Percentiles rank a stretch among this genome's conserved stretches.
phyloP scores from a whole-genome alignment of 139 green algal species.

The Haematococcus sp. region DNA sequence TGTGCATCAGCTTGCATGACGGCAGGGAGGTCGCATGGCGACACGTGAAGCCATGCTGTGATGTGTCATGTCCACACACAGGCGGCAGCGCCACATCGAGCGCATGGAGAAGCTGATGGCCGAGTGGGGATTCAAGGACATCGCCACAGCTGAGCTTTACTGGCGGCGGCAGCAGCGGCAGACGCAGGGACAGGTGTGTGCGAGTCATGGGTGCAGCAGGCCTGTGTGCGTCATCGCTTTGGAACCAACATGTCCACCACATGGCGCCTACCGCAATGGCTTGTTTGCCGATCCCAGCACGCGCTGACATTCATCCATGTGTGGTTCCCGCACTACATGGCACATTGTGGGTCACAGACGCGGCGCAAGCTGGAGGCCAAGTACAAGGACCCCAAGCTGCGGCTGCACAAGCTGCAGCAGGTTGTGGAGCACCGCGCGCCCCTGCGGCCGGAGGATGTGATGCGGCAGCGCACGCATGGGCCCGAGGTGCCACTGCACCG shows the following conservation, averaged over 20 bases:
- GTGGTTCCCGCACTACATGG: too few species aligned
- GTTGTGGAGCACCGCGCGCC: constrained; percentile 2
- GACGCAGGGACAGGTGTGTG: constrained; percentile 21
- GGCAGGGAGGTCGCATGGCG: not conserved
- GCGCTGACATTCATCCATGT: too few species aligned
- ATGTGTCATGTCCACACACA: not conserved
- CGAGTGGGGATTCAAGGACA: constrained; percentile 60
- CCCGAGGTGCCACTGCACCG: not conserved
- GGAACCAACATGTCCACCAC: too few species aligned
- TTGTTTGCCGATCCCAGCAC: too few species aligned
- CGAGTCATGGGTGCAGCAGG: not conserved
- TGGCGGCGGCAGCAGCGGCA: constrained; percentile 36
- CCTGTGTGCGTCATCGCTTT: not conserved
- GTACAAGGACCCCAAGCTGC: constrained; percentile 20
- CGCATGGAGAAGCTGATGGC: constrained; percentile 44
- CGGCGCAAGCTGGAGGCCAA: constrained; percentile 22
- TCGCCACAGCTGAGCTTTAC: constrained; percentile 52
- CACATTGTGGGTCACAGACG: too few species aligned
- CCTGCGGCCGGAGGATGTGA: not conserved
- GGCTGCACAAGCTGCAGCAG: constrained; percentile 21
- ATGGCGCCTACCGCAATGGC: too few species aligned
- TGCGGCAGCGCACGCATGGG: not conserved
- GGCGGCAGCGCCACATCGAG: constrained; percentile 23
- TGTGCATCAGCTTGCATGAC: not conserved
- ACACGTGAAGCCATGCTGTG: too few species aligned